Evolutionary conservation across 805 yeast genomes (phyloP).

Genomic region (Saccharomycopsis babjevae): DNA sequence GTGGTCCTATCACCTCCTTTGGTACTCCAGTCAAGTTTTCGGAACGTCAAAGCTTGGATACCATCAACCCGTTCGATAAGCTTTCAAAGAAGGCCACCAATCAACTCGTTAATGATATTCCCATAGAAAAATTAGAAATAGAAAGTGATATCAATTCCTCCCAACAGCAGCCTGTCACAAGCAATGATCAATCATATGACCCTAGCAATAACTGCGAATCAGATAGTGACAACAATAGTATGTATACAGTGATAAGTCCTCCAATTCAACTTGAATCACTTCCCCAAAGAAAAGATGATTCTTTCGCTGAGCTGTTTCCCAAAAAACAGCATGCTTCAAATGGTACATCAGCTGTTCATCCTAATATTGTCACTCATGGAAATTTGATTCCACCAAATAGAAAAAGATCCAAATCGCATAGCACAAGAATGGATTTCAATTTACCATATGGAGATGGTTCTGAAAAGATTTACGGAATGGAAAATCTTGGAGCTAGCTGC

Average conservation of each 20-base stretch:
- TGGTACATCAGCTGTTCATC: neutral
- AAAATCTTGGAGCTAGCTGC: slow-evolving; percentile 85
- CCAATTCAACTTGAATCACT: neutral
- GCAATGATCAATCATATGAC: neutral
- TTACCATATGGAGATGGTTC: slow-evolving; percentile 58
- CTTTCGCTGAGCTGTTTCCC: neutral
- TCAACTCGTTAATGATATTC: neutral
- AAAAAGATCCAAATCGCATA: neutral
- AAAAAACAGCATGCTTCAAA: neutral
- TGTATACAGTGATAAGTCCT: neutral
- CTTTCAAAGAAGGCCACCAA: neutral
- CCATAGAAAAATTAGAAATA: neutral
- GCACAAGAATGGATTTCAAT: slow-evolving; percentile 2
- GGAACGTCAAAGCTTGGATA: neutral
- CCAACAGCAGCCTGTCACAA: neutral
- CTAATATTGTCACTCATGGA: neutral
- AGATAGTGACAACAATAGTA: neutral
- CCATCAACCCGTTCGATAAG: neutral
- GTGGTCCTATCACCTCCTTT: neutral
- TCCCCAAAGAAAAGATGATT: neutral
- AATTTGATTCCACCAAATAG: neutral
- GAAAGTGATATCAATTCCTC: neutral
- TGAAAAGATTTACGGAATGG: slow-evolving; percentile 66
- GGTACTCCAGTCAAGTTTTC: neutral
- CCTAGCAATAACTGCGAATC: neutral